Base-by-base conservation (phyloP, 106 monocot species). In the Dioscorea alata region DNA sequence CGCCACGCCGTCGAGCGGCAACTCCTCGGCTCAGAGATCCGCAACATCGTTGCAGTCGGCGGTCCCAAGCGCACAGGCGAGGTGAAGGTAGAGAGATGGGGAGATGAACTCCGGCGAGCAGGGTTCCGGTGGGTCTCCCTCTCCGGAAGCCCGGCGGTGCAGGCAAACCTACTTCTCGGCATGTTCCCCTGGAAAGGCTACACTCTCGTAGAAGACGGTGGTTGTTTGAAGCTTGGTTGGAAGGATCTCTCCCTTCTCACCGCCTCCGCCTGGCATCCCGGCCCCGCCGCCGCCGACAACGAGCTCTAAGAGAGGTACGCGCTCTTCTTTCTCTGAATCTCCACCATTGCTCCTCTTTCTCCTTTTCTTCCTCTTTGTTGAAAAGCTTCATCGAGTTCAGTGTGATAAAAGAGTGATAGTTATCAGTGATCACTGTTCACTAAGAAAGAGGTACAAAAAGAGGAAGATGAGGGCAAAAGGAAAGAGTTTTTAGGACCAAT, bases 161-260 rank as follows among this genome's bases (percentile, higher is more conserved):
- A 94, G 73, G 93, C 93, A 21, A 82, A 63, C 60, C 63, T 94
- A 50, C 64, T 94, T 32, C 73, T 94, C 6, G 93, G 86, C 32
- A 94, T 94, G 89, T 80, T 80, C 28, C 89, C 93, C 0, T 86
- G 89, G 84, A 87, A 79, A 57, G 90, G 94, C 0, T 85, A 94
- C 63, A 90, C 90, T 4, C 49, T 90, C 13, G 69, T 88, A 53
- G 94, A 94, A 73, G 94, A 94, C 23, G 67, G 69, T n/a, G 87
- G 94, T 2, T 79, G 85, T 61, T 61, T 94, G 61, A 90, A 80
- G 66, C 72, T 94, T 6, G 94, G 94, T 0, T 94, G 94, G 94
- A 94, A 94, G 83, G 87, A 90, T 50, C 75, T 90, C 21, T 76
- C 94, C 18, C 61, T 90, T 60, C 83, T 94, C 62, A 90, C 90